Evolutionary conservation across 2,329 filamentous ascomycete genomes (phyloP), one percentile per base, ranked within the genome.

Genomic region (Verticillium zaregamsianum): DNA sequence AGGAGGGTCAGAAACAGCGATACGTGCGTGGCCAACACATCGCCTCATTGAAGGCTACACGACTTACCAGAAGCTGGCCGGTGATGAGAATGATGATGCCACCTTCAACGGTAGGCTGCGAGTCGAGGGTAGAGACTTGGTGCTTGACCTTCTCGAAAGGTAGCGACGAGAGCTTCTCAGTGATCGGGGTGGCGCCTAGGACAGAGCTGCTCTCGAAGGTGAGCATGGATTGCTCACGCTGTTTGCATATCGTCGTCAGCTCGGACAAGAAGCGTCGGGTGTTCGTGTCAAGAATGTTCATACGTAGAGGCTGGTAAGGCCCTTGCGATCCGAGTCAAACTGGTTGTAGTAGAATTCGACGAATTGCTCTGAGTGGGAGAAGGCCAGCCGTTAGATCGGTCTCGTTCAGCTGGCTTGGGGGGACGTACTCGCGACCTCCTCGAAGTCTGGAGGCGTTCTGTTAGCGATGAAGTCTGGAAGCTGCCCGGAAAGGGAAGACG

Each of bases 51-150:
- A 25, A 9, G 20, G 45, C 11, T 52, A 12, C 8, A 4, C 11
- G 8, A 37, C 88, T 65, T 86, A 95, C 93, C 77, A 92, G 75
- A 61, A 99, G 87, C 69, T 87, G 86, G 66, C 95, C 95, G 52
- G 92, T 97, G 62, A 98, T 91, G 64, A 97, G 80, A 67, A 98
- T 93, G 63, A 97, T 75, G 71, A 97, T 91, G 67, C 88, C 87
- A 61, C 88, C 89, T 45, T 81, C 75, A 45, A 86, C 79, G 65
- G 87, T 86, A 62, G 93, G 93, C 80, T 98, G 95, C 55, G 91
- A 88, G 76, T 97, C 93, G 60, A 92, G 81, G 58, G 92, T 96
- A 23, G 84, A 76, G 68, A 93, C 84, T 73, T 89, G 80, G 79
- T 97, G 93, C 75, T 85, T 83, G 69, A 97, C 90, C 77, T 92